phyloP scores from a whole-genome alignment of 148 eudicot species.

The Tetragonia tetragonoides region DNA sequence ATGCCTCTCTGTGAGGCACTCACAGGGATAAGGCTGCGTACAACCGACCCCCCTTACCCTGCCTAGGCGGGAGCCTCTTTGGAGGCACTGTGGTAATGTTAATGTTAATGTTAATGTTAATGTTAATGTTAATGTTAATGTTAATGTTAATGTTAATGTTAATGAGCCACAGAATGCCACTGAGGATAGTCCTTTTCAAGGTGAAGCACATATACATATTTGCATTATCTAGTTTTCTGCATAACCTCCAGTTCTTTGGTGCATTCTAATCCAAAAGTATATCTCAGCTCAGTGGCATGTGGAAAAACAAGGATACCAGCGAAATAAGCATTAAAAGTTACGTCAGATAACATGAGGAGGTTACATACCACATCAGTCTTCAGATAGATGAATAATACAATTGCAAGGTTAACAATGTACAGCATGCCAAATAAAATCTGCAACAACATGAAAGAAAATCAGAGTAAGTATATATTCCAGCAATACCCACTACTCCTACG shows the following conservation, averaged over 20 bases:
- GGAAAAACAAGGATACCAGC: background rate
- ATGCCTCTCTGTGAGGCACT: no score
- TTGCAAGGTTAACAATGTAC: slow-evolving; percentile 80
- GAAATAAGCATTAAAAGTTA: background rate
- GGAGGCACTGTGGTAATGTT: no score
- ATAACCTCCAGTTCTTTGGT: no score
- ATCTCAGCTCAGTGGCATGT: background rate
- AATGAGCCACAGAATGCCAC: no score
- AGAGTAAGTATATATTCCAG: background rate
- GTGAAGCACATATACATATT: no score
- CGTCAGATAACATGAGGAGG: slow-evolving; percentile 5
- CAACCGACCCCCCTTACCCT: no score
- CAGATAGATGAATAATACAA: slow-evolving; percentile 70
- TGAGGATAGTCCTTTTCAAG: no score
- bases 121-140: no score
- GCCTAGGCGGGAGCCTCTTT: no score
- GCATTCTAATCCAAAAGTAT: background rate
- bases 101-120: no score
- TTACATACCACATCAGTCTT: slow-evolving; percentile 81
- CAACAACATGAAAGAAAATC: slow-evolving; percentile 29
- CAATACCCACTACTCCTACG: background rate
- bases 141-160: no score
- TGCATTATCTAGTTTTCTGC: background rate
- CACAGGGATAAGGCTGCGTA: no score
- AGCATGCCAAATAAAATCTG: slow-evolving; percentile 82